Evolutionary conservation across 2,329 filamentous ascomycete species (phyloP).

Genomic region (Teratosphaeria viscida): DNA sequence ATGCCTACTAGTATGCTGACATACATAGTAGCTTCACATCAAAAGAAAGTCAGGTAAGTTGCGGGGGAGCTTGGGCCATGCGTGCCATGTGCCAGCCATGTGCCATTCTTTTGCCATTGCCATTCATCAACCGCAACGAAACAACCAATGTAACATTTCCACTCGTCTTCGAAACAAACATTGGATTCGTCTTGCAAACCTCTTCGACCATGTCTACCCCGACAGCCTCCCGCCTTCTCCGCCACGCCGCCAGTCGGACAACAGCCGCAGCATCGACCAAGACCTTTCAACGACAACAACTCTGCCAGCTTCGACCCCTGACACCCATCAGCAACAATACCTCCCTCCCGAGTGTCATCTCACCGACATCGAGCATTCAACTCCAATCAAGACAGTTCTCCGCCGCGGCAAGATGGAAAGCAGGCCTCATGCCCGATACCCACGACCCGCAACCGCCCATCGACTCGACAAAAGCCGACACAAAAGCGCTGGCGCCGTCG

Average conservation of each 20-base stretch:
- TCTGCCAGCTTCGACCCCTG: background rate
- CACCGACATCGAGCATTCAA: background rate
- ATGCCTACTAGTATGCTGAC: background rate
- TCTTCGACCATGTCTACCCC: constrained; percentile 1
- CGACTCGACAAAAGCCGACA: constrained; percentile 22
- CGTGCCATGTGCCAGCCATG: background rate
- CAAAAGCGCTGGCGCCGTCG: constrained; percentile 25
- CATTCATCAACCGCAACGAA: background rate
- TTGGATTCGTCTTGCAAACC: background rate
- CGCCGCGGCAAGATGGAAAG: constrained; percentile 4
- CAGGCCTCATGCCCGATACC: constrained; percentile 33
- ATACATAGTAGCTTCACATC: background rate
- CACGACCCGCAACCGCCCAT: constrained; percentile 31
- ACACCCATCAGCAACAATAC: background rate
- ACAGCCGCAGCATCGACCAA: background rate
- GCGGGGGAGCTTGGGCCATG: background rate
- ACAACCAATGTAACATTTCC: background rate
- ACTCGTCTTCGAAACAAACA: background rate
- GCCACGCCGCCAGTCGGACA: background rate
- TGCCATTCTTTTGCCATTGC: background rate
- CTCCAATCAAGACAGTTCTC: constrained; percentile 13
- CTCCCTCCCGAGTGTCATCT: background rate
- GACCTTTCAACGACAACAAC: background rate
- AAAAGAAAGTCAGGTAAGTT: background rate
- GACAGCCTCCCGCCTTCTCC: constrained; percentile 3